phyloP scores from a whole-genome alignment of 192 early-diverging fungal genomes.

The Backusella sp. region DNA sequence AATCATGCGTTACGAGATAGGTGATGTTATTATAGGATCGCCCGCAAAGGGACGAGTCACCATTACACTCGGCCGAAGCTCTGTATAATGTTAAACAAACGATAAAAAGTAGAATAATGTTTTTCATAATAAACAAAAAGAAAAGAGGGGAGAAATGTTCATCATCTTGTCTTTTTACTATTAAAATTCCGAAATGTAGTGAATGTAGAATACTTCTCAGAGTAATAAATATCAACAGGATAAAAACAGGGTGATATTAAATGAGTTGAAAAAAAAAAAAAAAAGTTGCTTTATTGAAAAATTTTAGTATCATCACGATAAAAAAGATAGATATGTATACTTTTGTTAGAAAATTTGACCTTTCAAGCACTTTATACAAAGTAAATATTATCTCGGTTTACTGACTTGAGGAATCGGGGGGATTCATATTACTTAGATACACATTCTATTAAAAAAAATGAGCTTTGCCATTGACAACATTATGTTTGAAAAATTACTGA shows the following conservation, averaged over 20 bases:
- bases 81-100: background rate
- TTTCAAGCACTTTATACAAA: background rate
- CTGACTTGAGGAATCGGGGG: background rate
- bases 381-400: background rate
- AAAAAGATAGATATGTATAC: background rate
- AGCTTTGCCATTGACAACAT: too few species aligned
- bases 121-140: background rate
- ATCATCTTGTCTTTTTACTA: background rate
- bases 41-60: slow-evolving; percentile 59
- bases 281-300: background rate
- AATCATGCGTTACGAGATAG: slow-evolving; percentile 71
- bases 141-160: background rate
- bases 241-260: background rate
- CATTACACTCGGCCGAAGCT: slow-evolving; percentile 51
- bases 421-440: background rate
- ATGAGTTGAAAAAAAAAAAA: background rate
- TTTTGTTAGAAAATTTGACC: background rate
- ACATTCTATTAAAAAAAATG: background rate
- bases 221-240: background rate
- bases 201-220: background rate
- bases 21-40: slow-evolving; percentile 60
- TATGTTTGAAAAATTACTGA: too few species aligned
- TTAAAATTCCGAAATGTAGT: background rate
- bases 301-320: background rate
- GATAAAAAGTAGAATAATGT: background rate